These are phyloP conservation scores for Xylaria sp. DNA, from an alignment of 2,329 filamentous ascomycete genomes.

Conservation along the genomic window DNA sequence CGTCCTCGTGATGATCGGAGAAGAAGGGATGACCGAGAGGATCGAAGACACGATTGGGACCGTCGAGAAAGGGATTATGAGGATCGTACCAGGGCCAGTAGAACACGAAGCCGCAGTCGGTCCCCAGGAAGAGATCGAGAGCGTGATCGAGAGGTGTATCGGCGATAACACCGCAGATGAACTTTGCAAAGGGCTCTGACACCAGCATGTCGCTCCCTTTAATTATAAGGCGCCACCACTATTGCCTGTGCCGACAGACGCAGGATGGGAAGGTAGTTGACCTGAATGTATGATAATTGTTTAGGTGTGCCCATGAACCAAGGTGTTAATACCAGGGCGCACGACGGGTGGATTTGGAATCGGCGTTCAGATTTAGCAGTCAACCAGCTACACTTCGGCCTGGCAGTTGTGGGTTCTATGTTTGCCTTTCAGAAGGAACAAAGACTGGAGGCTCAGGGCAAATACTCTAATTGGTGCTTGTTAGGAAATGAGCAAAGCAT, in stretches of 20 bases:
- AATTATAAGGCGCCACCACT: neutral
- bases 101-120: slow-evolving; percentile 59
- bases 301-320: neutral
- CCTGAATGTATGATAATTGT: slow-evolving; percentile 25
- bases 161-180: slow-evolving; percentile 55
- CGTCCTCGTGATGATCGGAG: slow-evolving; percentile 51
- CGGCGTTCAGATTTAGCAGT: slow-evolving; percentile 27
- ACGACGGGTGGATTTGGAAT: slow-evolving; percentile 17
- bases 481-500: slow-evolving; percentile 9
- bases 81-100: slow-evolving; percentile 53
- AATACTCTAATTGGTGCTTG: slow-evolving; percentile 10
- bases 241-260: neutral
- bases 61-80: slow-evolving; percentile 50
- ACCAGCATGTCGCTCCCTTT: neutral
- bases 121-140: slow-evolving; percentile 51
- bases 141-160: slow-evolving; percentile 62
- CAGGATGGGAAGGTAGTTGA: slow-evolving; percentile 16
- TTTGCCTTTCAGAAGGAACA: neutral
- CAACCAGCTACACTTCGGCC: slow-evolving; percentile 14
- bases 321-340: slow-evolving; percentile 15
- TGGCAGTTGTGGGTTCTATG: slow-evolving; percentile 10
- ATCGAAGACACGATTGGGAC: slow-evolving; percentile 55
- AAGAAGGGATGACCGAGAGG: slow-evolving; percentile 52
- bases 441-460: neutral
- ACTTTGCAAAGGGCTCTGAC: slow-evolving; percentile 20